Percentiles rank a stretch among this genome's conserved stretches.
These are phyloP conservation scores for Termitomyces sp. DNA, from an alignment of 768 basidiomycete species.

Conservation along the genomic window DNA sequence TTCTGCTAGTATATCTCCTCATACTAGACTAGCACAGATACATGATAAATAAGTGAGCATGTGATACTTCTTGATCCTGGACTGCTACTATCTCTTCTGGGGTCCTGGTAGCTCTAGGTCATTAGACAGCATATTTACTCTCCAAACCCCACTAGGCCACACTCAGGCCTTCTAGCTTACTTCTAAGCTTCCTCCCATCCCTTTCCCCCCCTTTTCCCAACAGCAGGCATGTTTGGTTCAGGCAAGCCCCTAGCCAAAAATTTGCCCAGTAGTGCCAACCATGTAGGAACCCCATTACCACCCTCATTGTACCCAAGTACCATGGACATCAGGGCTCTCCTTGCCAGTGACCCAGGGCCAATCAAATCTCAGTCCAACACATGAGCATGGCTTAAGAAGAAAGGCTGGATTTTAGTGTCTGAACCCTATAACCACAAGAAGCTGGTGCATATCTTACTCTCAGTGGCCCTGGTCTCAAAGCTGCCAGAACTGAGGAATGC, in stretches of 20 bases:
- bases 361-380: not conserved
- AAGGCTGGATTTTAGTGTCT: not conserved
- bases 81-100: too few species aligned
- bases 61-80: too few species aligned
- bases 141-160: not conserved
- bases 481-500: not conserved
- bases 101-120: not conserved
- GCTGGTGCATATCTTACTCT: not conserved
- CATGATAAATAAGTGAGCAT: too few species aligned
- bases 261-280: not conserved
- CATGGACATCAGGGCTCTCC: too few species aligned
- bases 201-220: not conserved
- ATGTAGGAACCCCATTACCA: not conserved
- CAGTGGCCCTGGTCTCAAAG: not conserved
- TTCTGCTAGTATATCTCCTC: too few species aligned
- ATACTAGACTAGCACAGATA: too few species aligned
- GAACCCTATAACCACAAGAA: not conserved
- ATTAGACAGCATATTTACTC: not conserved
- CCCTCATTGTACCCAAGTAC: not conserved
- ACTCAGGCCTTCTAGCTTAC: not conserved
- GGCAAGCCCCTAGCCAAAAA: not conserved
- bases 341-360: not conserved
- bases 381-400: not conserved
- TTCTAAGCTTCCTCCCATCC: not conserved
- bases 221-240: not conserved